These are phyloP conservation scores for Xylariales sp. DNA, from an alignment of 2,329 filamentous ascomycete genomes.

Conservation along the genomic window DNA sequence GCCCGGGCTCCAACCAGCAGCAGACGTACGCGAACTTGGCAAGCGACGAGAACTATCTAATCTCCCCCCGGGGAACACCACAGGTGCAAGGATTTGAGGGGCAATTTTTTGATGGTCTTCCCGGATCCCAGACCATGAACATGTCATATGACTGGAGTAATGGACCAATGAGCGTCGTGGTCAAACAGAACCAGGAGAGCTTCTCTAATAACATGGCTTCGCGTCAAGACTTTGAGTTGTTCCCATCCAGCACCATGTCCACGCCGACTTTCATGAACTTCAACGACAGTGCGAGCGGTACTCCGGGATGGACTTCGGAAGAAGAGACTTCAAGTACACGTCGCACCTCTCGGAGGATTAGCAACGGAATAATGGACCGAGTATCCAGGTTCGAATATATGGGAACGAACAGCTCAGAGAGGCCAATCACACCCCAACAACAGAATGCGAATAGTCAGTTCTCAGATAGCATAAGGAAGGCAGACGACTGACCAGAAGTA, in stretches of 20 bases:
- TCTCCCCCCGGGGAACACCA: slow-evolving; percentile 52
- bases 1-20: slow-evolving; percentile 59
- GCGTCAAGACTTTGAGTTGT: slow-evolving; percentile 47
- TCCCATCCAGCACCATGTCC: slow-evolving; percentile 40
- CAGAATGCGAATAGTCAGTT: slow-evolving; percentile 56
- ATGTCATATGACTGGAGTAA: slow-evolving; percentile 45
- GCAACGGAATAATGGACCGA: slow-evolving; percentile 57
- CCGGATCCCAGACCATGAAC: slow-evolving; percentile 26
- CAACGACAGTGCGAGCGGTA: slow-evolving; percentile 38
- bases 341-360: slow-evolving; percentile 46
- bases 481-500: too few species aligned
- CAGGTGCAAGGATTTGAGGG: slow-evolving; percentile 49
- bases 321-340: slow-evolving; percentile 38
- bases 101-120: slow-evolving; percentile 36
- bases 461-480: neutral
- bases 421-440: slow-evolving; percentile 58
- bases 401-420: slow-evolving; percentile 37
- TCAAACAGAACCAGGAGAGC: slow-evolving; percentile 42
- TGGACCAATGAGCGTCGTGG: slow-evolving; percentile 37
- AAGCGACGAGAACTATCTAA: slow-evolving; percentile 49
- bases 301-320: slow-evolving; percentile 47
- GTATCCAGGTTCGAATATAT: slow-evolving; percentile 56
- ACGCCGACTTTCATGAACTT: slow-evolving; percentile 48
- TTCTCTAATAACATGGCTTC: slow-evolving; percentile 36
- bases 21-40: slow-evolving; percentile 30